Evolutionary conservation across 805 yeast species (phyloP), one percentile per base, ranked within the genome.

Genomic region (Sungouiozyma ichnusensis): DNA sequence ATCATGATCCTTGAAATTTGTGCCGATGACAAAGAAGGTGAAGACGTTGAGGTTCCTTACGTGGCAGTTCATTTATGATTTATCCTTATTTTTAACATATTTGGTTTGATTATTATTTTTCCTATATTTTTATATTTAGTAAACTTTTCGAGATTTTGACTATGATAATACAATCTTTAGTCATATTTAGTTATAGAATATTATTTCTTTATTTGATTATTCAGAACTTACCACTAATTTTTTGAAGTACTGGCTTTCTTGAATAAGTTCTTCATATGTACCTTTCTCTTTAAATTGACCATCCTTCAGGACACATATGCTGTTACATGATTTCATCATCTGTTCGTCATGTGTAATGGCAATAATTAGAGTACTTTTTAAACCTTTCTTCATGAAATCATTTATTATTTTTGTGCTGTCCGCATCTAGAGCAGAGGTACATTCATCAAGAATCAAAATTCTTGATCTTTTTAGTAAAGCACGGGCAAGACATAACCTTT

Each of bases 31-130:
- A 70, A 76, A 56, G 74, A 80, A 37, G 98, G 90, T 31, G 97
- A 92, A 60, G 98, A 92, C 60, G 96, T 87, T 16, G 97, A 88
- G 54, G 85, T 87, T 48, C 98, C 98, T 27, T 87, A 77, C 59
- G 74, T 88, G 47, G 77, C 84, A 43, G 75, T 88, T 44, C 74
- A 72, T 52, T 55, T 79, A 50, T 68, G 53, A 55, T n/a, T n/a
- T n/a, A n/a, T 11, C 17, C 31, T 33, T 16, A 9, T 27, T 11
- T 4, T 37, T 20, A 3, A 29, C n/a, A n/a, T n/a, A n/a, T n/a
- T 16, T 16, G 8, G 3, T 24, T 16, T 13, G 17, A 17, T 14
- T 16, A 16, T 4, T 7, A 4, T 6, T 20, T 14, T 3, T 35
- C 19, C 15, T 35, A 36, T 24, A 24, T 24, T 24, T 24, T 24